phyloP scores from a whole-genome alignment of 2,329 filamentous ascomycete genomes.

The Colletotrichum sp. region DNA sequence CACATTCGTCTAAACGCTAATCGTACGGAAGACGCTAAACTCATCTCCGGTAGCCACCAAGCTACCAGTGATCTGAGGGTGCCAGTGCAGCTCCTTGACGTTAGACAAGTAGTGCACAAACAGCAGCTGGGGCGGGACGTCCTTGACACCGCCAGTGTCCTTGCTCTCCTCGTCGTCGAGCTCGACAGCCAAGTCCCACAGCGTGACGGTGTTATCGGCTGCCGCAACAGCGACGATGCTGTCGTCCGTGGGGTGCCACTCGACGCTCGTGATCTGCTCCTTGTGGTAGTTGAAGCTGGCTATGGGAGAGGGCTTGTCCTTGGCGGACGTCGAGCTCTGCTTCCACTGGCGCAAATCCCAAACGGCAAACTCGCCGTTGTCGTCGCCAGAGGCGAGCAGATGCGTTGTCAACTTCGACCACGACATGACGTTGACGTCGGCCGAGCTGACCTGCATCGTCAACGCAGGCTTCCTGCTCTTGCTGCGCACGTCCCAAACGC shows the following conservation, averaged over 20 bases:
- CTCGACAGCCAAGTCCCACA: constrained; percentile 98
- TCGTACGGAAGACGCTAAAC: constrained; percentile 87
- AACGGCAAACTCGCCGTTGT: constrained; percentile 92
- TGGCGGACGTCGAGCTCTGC: constrained; percentile 52
- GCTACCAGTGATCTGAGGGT: constrained; percentile 90
- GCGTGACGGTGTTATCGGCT: constrained; percentile 90
- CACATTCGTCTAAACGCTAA: constrained; percentile 68
- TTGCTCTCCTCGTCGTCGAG: constrained; percentile 95
- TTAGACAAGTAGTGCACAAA: constrained; percentile 97
- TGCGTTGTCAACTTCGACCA: constrained; percentile 92
- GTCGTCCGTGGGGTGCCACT: constrained; percentile 98
- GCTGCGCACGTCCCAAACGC: constrained; percentile 93
- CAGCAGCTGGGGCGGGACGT: constrained; percentile 91
- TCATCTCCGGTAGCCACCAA: constrained; percentile 89
- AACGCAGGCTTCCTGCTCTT: constrained; percentile 90
- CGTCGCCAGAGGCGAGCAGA: constrained; percentile 88
- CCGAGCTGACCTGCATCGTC: constrained; percentile 80
- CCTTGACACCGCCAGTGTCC: constrained; percentile 84
- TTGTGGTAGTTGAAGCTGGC: constrained; percentile 95
- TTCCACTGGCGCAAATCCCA: constrained; percentile 99
- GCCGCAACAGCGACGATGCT: constrained; percentile 92
- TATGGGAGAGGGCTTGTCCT: constrained; percentile 75
- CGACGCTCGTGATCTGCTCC: constrained; percentile 92
- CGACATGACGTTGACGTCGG: constrained; percentile 94
- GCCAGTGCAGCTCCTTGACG: constrained; percentile 97